Conservation (phyloP, 78 protist species). For the Parvularia atlantis region DNA sequence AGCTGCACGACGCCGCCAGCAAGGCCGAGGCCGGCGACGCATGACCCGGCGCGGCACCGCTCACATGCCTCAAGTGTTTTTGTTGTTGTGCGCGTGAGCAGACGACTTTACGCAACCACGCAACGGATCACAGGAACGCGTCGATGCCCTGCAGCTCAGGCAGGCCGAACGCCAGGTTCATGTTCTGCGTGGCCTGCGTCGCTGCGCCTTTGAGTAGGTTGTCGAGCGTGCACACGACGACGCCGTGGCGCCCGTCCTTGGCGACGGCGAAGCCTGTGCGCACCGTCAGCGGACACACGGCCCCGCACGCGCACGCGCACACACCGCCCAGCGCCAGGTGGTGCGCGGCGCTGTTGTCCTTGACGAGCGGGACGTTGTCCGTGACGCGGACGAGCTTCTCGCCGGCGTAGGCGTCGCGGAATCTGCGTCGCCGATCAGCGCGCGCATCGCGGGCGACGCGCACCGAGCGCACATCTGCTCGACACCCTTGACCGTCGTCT, state of each 20-base stretch:
- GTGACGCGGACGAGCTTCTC: slow-evolving; percentile 45
- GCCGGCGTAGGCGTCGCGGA: slow-evolving; percentile 16
- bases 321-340: slow-evolving; percentile 49
- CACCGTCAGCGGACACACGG: too few relatives aligned
- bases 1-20: too few relatives aligned
- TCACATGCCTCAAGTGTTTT: too few relatives aligned
- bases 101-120: too few relatives aligned
- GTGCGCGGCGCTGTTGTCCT: slow-evolving; percentile 36
- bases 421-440: slow-evolving; percentile 4
- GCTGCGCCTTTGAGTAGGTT: slow-evolving; percentile 71
- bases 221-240: slow-evolving; percentile 55
- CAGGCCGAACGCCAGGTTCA: slow-evolving; percentile 49
- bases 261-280: slow-evolving; percentile 37
- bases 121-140: too few relatives aligned
- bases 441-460: too few relatives aligned
- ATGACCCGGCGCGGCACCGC: too few relatives aligned
- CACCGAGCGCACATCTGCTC: too few relatives aligned
- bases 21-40: too few relatives aligned
- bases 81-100: too few relatives aligned
- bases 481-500: slow-evolving; percentile 33
- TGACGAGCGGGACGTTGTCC: slow-evolving; percentile 41
- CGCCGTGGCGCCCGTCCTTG: slow-evolving; percentile 30
- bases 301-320: too few relatives aligned
- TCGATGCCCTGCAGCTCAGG: slow-evolving; percentile 38
- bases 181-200: slow-evolving; percentile 55